A percentile compares a stretch with the other conserved stretches of the same genome.
These are phyloP conservation scores for Annona squamosa DNA, from an alignment of 164 flowering plant genomes.

Conservation along the genomic window DNA sequence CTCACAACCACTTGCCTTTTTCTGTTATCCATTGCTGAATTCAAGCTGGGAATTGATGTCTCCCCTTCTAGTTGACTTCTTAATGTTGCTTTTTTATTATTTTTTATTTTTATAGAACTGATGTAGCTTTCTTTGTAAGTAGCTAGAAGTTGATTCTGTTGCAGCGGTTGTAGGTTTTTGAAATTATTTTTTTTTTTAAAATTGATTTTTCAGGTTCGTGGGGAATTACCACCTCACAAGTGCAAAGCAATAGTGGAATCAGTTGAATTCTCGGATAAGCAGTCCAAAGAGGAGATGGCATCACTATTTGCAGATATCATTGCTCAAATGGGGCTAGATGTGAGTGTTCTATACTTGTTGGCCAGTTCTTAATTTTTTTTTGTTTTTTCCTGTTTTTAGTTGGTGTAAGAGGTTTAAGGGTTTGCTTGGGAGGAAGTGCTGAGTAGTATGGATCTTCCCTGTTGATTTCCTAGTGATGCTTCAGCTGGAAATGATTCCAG, in stretches of 20 bases:
- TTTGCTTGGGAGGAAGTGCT: background rate
- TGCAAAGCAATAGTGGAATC: slow-evolving; percentile 68
- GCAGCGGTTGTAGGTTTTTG: background rate
- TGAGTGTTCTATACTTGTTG: slow-evolving; percentile 24
- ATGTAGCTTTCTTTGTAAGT: background rate
- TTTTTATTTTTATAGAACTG: background rate
- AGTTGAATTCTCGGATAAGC: slow-evolving; percentile 53
- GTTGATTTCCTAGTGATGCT: too few species aligned
- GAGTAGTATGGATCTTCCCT: too few species aligned
- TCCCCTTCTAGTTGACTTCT: background rate
- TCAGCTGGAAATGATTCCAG: too few species aligned
- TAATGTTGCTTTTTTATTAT: background rate
- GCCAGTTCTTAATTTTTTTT: background rate
- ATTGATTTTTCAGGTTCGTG: slow-evolving; percentile 41
- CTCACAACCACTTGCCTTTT: background rate
- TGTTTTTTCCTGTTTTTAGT: background rate
- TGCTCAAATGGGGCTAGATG: slow-evolving; percentile 90
- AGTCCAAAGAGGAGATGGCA: slow-evolving; percentile 43
- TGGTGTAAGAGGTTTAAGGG: background rate
- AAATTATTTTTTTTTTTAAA: background rate
- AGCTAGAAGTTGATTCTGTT: background rate
- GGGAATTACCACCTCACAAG: slow-evolving; percentile 74
- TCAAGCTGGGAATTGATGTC: background rate
- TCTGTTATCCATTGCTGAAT: background rate
- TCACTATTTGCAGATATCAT: slow-evolving; percentile 79